Evolutionary conservation across 1,284 basidiomycete genomes (phyloP), one percentile per base, ranked within the genome.

Genomic region (Dichomitus squalens): DNA sequence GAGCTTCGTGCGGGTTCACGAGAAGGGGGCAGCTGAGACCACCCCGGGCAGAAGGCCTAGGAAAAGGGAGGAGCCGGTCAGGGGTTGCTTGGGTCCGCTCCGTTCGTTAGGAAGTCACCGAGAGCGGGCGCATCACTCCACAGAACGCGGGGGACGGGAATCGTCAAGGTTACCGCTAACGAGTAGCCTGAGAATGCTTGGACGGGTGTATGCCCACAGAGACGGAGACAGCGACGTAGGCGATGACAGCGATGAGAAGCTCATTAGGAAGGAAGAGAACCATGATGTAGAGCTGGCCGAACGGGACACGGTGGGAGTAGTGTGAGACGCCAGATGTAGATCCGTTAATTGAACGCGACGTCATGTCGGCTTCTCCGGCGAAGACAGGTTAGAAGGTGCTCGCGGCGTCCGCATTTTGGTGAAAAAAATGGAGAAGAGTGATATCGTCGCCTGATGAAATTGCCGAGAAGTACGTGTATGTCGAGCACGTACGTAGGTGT

Each of bases 111-210:
- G 34, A 14, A 60, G 63, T 31, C 40, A 65, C 63, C 64, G 34
- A 64, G 64, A 7, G 49, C 52, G 18, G 65, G 65, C 2, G 64
- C 61, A 38, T 58, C 65, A 18, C 62, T 55, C 58, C 55, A 66
- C 16, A 65, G 40, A n/a, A 56, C 60, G 29, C 65, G 51, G 35
- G 64, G 49, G 6, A 60, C 59, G 9, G 64, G 61, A 27, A 65
- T 65, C n/a, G 61, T 64, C 38, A 64, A 64, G 55, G 50, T 64
- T 64, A 40, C 55, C 58, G 49, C 63, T 33, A 60, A 53, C 20
- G 9, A 59, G 52, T 16, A 57, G 36, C 8, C 60, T 61, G 29
- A 58, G 61, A 41, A 12, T 20, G 23, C 11, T 27, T 14, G 12
- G 6, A 18, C 47, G 53, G 11, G 60, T 63, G n/a, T n/a, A n/a